Conservation (phyloP, 306 rosid genomes). For the Castanospermum australe region DNA sequence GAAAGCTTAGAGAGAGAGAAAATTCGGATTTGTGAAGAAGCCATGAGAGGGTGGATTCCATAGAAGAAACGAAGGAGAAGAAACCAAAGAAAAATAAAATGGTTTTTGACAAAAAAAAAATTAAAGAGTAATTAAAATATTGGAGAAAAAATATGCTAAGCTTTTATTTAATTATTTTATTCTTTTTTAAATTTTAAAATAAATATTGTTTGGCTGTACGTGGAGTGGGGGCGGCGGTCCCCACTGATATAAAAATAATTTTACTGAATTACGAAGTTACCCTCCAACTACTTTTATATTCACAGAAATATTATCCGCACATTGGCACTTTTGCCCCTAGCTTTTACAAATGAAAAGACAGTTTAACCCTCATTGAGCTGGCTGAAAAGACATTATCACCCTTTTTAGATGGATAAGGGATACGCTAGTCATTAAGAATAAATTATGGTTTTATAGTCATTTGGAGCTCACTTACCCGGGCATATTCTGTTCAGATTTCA, state of each 20-base stretch:
- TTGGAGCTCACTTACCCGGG: background rate
- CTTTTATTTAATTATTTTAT: slow-evolving; percentile 23
- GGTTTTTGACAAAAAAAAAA: background rate
- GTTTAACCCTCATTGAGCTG: background rate
- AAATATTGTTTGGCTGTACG: slow-evolving; percentile 37
- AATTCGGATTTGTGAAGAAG: slow-evolving; percentile 54
- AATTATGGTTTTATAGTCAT: background rate
- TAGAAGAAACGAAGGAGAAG: slow-evolving; percentile 48
- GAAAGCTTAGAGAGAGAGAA: slow-evolving; percentile 43
- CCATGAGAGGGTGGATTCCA: slow-evolving; percentile 46
- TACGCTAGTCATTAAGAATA: background rate
- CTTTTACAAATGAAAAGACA: background rate
- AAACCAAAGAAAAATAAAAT: slow-evolving; percentile 38
- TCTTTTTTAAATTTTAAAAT: slow-evolving; percentile 20
- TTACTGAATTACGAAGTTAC: background rate
- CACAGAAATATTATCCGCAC: background rate
- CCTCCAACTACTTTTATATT: slow-evolving; percentile 18
- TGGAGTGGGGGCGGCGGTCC: slow-evolving; percentile 39
- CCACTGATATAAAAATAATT: slow-evolving; percentile 23
- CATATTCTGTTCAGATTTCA: background rate
- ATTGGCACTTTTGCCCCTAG: background rate
- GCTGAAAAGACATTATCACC: background rate
- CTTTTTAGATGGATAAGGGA: slow-evolving; percentile 18
- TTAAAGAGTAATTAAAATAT: slow-evolving; percentile 9
- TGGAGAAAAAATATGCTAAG: background rate